Evolutionary conservation across 805 yeast genomes (phyloP), one percentile per base, ranked within the genome.

Genomic region (Cyberlindnera veronae): DNA sequence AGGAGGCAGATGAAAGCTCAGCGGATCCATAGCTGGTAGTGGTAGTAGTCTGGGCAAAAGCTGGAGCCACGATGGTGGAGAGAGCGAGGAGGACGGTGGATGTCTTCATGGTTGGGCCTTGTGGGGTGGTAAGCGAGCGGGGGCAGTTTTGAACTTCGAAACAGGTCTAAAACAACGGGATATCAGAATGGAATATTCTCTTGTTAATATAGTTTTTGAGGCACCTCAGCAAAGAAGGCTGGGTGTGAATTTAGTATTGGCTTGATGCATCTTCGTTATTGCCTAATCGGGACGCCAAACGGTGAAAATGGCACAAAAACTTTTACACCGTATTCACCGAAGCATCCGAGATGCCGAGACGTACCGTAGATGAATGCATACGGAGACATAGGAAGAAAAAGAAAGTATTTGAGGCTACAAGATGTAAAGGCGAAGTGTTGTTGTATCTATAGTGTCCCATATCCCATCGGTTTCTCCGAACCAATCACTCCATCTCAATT

Each of bases 1-100:
- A 45, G 0, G 54, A 43, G 5, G 60, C 61, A 14, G 49, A 42
- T 1, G 55, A 32, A 3, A 48, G 20, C 13, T 36, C 39, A 3
- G 32, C 26, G 6, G 44, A 20, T 11, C 36, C 40, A 15, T 33
- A 48, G 13, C 43, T 23, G 12, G 54, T 46, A 4, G 48, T 40
- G 6, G 47, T 46, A 4, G 48, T 40, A 6, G 47, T 40, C 20
- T 27, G 30, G 9, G 49, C 39, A 24, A 36, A 33, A 7, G 45
- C 28, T 8, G 38, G 5, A 6, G 42, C 5, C 15, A 33, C 16
- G n/a, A 22, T 10, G 3, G 39, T 13, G 18, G 26, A 2, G 14
- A 42, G 26, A 8, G 23, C 9, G 21, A 28, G 6, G 17, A 28
- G 30, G 8, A 29, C 16, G 17, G 36, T 27, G 15, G 32, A 20